Conservation (phyloP, 2,329 filamentous ascomycete genomes). For the Pestalotiopsis sp. region DNA sequence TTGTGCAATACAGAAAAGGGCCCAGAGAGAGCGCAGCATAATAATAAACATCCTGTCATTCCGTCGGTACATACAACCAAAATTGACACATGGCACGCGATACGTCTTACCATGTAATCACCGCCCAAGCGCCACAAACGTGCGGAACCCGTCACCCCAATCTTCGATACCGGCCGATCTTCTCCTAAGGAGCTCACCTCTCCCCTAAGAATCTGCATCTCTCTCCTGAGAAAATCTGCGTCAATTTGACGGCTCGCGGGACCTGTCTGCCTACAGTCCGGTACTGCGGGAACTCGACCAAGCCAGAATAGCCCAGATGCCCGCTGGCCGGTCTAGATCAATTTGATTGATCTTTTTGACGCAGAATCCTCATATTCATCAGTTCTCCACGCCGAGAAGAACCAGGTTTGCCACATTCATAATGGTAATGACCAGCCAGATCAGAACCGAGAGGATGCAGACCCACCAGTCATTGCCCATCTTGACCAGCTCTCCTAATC, state of each 20-base stretch:
- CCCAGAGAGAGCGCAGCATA: background rate
- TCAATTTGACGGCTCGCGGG: background rate
- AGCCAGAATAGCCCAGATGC: background rate
- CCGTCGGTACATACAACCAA: background rate
- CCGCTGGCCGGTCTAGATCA: background rate
- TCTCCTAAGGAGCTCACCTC: background rate
- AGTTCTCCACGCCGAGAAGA: constrained; percentile 25
- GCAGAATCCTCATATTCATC: background rate
- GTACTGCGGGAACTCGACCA: background rate
- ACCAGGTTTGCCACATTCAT: constrained; percentile 63
- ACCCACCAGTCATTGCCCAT: constrained; percentile 77
- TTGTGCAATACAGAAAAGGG: background rate
- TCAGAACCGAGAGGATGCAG: constrained; percentile 52
- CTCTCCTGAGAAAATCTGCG: background rate
- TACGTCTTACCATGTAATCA: background rate
- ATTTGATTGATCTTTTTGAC: background rate
- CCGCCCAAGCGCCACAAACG: background rate
- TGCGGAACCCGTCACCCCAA: background rate
- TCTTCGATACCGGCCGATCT: background rate
- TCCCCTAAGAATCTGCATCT: background rate
- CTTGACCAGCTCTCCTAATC: constrained; percentile 39
- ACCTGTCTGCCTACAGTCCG: background rate
- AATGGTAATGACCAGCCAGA: constrained; percentile 74
- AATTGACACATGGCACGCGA: background rate
- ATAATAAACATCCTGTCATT: background rate